Evolutionary conservation across 2,329 filamentous ascomycete genomes (phyloP).

Genomic region (Verticillium dahliae): DNA sequence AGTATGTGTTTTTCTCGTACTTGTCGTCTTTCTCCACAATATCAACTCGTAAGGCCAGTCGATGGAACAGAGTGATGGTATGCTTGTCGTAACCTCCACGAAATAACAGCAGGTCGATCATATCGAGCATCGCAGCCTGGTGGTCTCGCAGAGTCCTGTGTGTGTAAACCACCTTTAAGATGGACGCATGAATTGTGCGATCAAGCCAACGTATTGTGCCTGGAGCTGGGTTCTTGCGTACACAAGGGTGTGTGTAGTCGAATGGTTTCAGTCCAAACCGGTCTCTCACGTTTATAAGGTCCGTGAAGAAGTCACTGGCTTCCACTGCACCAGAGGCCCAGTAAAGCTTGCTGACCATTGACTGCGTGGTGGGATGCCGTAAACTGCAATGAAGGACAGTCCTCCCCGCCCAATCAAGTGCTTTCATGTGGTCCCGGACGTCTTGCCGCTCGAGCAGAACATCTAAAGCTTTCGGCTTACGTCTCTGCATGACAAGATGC

Average conservation of each 20-base stretch:
- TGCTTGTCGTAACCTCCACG: conserved; percentile 3
- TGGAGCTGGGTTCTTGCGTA: conserved; percentile 1
- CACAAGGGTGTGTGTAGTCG: conserved; percentile 5
- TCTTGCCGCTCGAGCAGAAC: conserved; percentile 11
- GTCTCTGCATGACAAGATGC: conserved; percentile 1
- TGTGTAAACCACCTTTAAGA: not conserved
- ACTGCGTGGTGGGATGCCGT: not conserved
- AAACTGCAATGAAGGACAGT: conserved; percentile 6
- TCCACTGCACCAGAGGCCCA: conserved; percentile 8
- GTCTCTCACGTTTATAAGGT: not conserved
- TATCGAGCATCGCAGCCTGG: not conserved
- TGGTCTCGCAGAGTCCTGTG: conserved; percentile 1
- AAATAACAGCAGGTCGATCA: conserved; percentile 1
- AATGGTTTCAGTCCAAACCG: conserved; percentile 3
- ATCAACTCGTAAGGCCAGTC: not conserved
- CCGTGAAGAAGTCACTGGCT: not conserved
- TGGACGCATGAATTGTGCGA: not conserved
- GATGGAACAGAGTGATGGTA: conserved; percentile 1
- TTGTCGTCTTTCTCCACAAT: not conserved
- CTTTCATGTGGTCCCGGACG: conserved; percentile 9
- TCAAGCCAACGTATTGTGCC: not conserved
- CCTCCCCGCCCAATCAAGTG: conserved; percentile 9
- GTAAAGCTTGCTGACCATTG: conserved; percentile 5
- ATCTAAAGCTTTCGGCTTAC: conserved; percentile 6
- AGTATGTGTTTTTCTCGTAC: not conserved